Conservation (phyloP, 2,329 filamentous ascomycete genomes). For the Cordyceps cicadae region DNA sequence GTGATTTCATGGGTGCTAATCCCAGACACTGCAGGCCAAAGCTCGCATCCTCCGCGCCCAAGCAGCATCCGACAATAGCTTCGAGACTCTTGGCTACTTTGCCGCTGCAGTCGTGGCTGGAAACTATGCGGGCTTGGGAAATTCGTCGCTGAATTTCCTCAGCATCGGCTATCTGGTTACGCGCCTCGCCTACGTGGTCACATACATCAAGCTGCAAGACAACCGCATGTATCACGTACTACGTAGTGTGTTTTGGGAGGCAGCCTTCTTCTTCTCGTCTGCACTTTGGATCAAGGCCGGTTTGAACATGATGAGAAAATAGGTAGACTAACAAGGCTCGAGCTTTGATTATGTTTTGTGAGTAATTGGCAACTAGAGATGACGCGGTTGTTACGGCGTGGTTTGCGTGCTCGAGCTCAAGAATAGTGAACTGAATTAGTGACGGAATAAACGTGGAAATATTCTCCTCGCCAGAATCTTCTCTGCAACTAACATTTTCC, state of each 20-base stretch:
- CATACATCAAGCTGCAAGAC: slow-evolving; percentile 31
- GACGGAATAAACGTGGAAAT: not conserved
- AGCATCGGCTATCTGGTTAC: slow-evolving; percentile 25
- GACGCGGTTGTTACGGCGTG: no score
- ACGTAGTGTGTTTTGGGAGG: slow-evolving; percentile 25
- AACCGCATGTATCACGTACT: slow-evolving; percentile 25
- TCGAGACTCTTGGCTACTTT: slow-evolving; percentile 28
- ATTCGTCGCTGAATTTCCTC: slow-evolving; percentile 25
- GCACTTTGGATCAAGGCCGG: slow-evolving; percentile 3
- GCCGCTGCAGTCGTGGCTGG: slow-evolving; percentile 29
- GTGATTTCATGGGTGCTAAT: not conserved
- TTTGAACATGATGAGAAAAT: not conserved
- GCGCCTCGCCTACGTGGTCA: slow-evolving; percentile 26
- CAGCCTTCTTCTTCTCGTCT: not conserved
- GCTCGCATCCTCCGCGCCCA: slow-evolving; percentile 43
- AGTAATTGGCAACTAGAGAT: not conserved
- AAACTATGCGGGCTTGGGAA: slow-evolving; percentile 26
- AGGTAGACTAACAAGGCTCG: no score
- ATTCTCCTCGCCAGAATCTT: no score
- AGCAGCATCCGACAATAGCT: slow-evolving; percentile 30
- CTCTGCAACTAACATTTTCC: no score
- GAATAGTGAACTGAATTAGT: not conserved
- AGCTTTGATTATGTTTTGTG: not conserved
- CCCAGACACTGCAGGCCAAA: slow-evolving; percentile 29
- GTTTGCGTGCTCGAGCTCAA: not conserved